A percentile compares a stretch with the other conserved stretches of the same genome.
phyloP scores from a whole-genome alignment of 75 land plant species.

The Picea sitchensis region DNA sequence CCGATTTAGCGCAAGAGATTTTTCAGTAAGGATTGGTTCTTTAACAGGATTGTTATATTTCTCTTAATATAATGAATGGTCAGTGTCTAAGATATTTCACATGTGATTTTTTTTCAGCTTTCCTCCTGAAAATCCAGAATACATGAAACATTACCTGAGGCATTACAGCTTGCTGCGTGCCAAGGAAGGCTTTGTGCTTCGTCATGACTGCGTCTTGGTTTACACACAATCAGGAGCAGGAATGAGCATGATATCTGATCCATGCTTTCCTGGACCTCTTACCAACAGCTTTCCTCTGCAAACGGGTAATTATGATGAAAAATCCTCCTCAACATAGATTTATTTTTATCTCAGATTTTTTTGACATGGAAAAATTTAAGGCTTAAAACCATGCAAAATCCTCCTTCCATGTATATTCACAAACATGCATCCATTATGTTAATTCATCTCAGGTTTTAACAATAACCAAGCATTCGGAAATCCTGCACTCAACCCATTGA shows the following conservation, averaged over 20 bases:
- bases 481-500: neutral
- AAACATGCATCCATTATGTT: neutral
- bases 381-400: too few species aligned
- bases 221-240: neutral
- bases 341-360: neutral
- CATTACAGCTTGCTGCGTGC: slow-evolving; percentile 50
- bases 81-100: too few species aligned
- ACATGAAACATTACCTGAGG: slow-evolving; percentile 65
- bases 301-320: neutral
- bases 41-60: too few species aligned
- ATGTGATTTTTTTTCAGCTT: slow-evolving; percentile 9
- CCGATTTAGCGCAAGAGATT: slow-evolving; percentile 29
- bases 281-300: neutral
- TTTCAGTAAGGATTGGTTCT: slow-evolving; percentile 22
- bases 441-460: neutral
- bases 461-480: neutral
- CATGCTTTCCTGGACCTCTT: neutral
- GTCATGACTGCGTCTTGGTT: slow-evolving; percentile 29
- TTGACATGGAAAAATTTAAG: too few species aligned
- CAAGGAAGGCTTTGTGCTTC: slow-evolving; percentile 45
- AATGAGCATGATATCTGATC: slow-evolving; percentile 1
- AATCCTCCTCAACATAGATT: neutral
- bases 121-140: slow-evolving; percentile 49
- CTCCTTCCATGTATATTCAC: too few species aligned
- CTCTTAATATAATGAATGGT: too few species aligned